Conservation (phyloP, 2,329 filamentous ascomycete genomes). For the Colletotrichum sp. region DNA sequence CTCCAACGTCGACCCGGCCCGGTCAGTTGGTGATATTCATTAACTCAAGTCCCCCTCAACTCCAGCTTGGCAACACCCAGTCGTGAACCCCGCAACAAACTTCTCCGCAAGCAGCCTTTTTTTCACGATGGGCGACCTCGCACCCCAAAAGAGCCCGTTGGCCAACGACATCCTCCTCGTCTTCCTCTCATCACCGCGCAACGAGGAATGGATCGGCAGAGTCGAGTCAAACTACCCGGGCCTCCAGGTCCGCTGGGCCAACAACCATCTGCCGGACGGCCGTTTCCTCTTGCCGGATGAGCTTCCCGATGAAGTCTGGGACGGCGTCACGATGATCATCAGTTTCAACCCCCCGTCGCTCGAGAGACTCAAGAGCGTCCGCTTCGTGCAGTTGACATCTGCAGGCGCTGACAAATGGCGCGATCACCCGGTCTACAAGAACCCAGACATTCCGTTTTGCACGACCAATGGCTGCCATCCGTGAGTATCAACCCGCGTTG, state of each 20-base stretch:
- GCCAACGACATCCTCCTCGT: constrained; percentile 45
- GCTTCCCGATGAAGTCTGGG: constrained; percentile 35
- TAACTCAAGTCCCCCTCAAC: neutral
- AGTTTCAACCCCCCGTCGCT: constrained; percentile 35
- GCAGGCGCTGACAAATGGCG: constrained; percentile 50
- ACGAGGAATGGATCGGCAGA: constrained; percentile 38
- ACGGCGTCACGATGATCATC: constrained; percentile 46
- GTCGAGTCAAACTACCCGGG: constrained; percentile 40
- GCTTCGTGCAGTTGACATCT: constrained; percentile 49
- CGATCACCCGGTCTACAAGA: constrained; percentile 35
- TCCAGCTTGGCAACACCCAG: neutral
- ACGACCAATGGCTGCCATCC: constrained; percentile 47
- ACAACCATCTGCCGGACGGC: constrained; percentile 21
- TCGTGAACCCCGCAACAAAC: neutral
- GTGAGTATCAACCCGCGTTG: constrained; percentile 29
- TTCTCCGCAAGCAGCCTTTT: neutral
- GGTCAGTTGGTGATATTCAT: neutral
- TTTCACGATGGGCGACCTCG: neutral
- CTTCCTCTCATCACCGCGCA: constrained; percentile 34
- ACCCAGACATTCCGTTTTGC: constrained; percentile 41
- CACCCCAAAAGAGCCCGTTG: constrained; percentile 21
- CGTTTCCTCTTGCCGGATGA: constrained; percentile 26
- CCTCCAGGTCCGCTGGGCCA: constrained; percentile 40
- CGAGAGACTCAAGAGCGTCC: constrained; percentile 37
- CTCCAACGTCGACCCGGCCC: neutral